Evolutionary conservation across 1,139 yeast genomes (phyloP), one percentile per base, ranked within the genome.

Genomic region (Saccharomyces hybrid): DNA sequence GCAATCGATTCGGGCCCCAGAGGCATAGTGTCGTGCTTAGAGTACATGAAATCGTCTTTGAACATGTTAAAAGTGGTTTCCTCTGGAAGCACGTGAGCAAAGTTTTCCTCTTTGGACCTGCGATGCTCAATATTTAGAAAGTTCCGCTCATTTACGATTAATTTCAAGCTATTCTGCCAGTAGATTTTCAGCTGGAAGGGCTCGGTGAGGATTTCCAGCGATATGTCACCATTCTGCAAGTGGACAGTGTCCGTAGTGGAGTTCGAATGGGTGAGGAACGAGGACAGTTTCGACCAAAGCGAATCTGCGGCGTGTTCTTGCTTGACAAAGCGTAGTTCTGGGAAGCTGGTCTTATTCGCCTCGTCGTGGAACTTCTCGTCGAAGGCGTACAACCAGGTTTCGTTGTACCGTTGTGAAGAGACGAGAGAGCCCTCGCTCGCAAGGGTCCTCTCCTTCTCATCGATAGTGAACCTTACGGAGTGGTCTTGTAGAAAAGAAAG

Each of bases 1-100:
- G 86, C 96, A 42, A 93, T 77, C 0, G 97, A 81, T 70, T 93
- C 98, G 0, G 99, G 98, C 0, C 99, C 99, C 49, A 88, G 75
- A 7, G 89, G 88, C 24, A 85, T 57, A 2, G 75, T 71, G 65
- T 89, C 96, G 8, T 64, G 69, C 48, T 72, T 75, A 1, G 86
- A 78, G 63, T 88, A 89, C 52, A 75, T 73, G 63, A 86, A 86
- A 38, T 75, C 66, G 64, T 88, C 95, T 3, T 68, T 65, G 65
- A 82, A 86, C 75, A 81, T 75, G 62, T 83, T 78, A 63, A 72
- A 84, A 48, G 76, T 75, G 0, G 79, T 69, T 69, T 86, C 93
- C 57, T 80, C 82, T 0, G 81, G 78, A 1, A 75, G 60, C 11
- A 84, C 52, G 6, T 14, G 9, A 9, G 48, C 32, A 9, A 27